phyloP scores from a whole-genome alignment of 192 early-diverging fungal species.

The Coemansia sp. region DNA sequence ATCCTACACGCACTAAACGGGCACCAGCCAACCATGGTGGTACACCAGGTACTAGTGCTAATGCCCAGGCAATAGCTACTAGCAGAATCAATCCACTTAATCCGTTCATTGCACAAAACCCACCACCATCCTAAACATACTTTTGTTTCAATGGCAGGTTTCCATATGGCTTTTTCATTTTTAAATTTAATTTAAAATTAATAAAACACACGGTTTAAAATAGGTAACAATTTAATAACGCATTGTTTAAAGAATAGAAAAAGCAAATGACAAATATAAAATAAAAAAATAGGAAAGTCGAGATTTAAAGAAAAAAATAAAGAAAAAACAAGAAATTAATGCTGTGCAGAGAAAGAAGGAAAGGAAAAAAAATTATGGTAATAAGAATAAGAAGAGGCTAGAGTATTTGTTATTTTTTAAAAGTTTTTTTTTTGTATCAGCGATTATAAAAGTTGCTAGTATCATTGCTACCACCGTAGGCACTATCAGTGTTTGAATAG shows the following conservation, averaged over 20 bases:
- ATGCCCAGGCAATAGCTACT: conserved; percentile 3
- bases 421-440: too few relatives aligned
- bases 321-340: not conserved
- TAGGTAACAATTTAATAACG: too few relatives aligned
- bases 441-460: too few relatives aligned
- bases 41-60: conserved; percentile 20
- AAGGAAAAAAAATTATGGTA: not conserved
- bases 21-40: too few relatives aligned
- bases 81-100: conserved; percentile 23
- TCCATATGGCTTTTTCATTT: too few relatives aligned
- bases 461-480: conserved; percentile 2
- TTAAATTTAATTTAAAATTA: not conserved
- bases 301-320: not conserved
- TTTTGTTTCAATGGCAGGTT: too few relatives aligned
- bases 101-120: conserved; percentile 14
- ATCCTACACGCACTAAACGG: conserved; percentile 11
- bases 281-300: not conserved
- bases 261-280: not conserved
- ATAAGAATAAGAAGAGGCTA: too few relatives aligned
- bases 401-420: too few relatives aligned
- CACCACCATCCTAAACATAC: too few relatives aligned
- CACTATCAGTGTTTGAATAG: conserved; percentile 3
- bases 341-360: not conserved
- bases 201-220: too few relatives aligned
- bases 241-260: too few relatives aligned